A percentile compares a stretch with the other conserved stretches of the same genome.
Evolutionary conservation across 1,139 yeast species (phyloP).

Genomic region (Hyphopichia khmerensis): DNA sequence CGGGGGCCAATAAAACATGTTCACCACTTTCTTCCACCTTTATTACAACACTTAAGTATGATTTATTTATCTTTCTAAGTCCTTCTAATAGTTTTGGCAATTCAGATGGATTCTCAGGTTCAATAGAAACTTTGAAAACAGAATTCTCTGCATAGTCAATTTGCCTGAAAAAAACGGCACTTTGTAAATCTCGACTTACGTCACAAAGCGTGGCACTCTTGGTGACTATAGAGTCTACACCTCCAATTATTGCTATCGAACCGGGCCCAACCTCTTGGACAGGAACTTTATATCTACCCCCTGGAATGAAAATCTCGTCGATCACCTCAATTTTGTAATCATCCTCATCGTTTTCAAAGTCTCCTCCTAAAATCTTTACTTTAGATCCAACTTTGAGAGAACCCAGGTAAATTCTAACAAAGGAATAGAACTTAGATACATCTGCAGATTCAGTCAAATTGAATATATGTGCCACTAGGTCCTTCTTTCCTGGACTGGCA

Average conservation of each 20-base stretch:
- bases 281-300: constrained; percentile 68
- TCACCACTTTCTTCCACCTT: constrained; percentile 90
- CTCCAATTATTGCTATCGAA: constrained; percentile 62
- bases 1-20: constrained; percentile 75
- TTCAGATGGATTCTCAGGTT: constrained; percentile 78
- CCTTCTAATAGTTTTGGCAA: constrained; percentile 72
- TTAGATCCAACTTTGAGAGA: constrained; percentile 44
- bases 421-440: constrained; percentile 46
- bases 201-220: constrained; percentile 60
- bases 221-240: constrained; percentile 53
- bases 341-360: constrained; percentile 49
- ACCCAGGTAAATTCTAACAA: constrained; percentile 67
- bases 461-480: constrained; percentile 52
- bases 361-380: constrained; percentile 60
- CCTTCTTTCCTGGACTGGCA: neutral
- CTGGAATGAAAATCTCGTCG: constrained; percentile 55
- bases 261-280: constrained; percentile 62
- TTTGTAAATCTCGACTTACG: constrained; percentile 6
- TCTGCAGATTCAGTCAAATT: constrained; percentile 58
- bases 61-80: constrained; percentile 56
- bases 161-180: constrained; percentile 28
- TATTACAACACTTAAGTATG: constrained; percentile 65
- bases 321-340: constrained; percentile 50
- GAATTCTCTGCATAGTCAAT: constrained; percentile 51
- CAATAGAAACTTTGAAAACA: constrained; percentile 78